Base-by-base conservation (phyloP, 345 rosid species). In the Rubroshorea leprosula region DNA sequence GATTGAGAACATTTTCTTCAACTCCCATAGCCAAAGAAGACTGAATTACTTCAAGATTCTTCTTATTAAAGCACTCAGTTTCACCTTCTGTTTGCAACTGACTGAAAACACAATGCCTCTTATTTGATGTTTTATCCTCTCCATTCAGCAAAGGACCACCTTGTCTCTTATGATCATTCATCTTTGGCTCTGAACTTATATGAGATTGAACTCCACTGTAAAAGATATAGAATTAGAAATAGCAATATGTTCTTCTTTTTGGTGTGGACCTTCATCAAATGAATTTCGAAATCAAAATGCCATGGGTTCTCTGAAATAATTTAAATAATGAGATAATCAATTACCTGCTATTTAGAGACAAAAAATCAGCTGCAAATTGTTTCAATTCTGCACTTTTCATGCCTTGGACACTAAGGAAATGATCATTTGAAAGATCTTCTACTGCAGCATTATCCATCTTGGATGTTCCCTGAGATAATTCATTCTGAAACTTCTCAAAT, bases 281-380 rank as follows among this genome's bases (percentile, higher is more conserved):
- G 35, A 9, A 29, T 4, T 29, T 3, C 9, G 9, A 29, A 29
- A 29, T 29, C 4, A 29, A 29, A 29, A 29, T n/a, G 35, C 4
- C 60, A 39, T 38, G 20, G 20, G 23, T n/a, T 8, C 18, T 54
- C 51, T 41, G 49, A 62, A 55, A 4, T 29, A 23, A 65, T 54
- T 10, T 9, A 23, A 24, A 57, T 21, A 62, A 24, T 3, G 14
- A 14, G 25, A 58, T 47, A 19, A 47, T 24, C 57, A 56, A 29
- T 60, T 89, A 92, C 98, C 98, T 73, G 71, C 95, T 89, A 74
- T 89, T 89, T 72, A 92, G 67, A 67, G 98, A 89, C 84, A 92
- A 75, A 73, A 86, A 92, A 60, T 80, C 81, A 62, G 76, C 72
- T 51, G 95, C 81, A 79, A 92, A 86, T 69, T 83, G 82, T 58